Percentiles rank a stretch among this genome's conserved stretches.
These are phyloP conservation scores for Penicillium aurantiogriseum DNA, from an alignment of 2,329 filamentous ascomycete species.

Conservation along the genomic window DNA sequence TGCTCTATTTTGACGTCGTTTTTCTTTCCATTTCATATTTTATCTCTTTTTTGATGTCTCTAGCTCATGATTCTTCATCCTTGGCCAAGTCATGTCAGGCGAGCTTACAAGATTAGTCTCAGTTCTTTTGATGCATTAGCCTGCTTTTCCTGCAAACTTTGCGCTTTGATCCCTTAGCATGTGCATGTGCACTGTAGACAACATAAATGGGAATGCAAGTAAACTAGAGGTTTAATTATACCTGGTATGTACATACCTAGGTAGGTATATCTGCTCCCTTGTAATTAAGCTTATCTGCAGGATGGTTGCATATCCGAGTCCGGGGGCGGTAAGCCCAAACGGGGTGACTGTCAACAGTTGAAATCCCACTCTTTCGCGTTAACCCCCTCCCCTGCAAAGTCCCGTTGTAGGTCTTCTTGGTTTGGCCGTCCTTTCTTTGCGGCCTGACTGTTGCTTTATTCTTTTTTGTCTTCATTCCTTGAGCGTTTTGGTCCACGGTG, in stretches of 20 bases:
- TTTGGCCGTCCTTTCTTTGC: constrained; percentile 5
- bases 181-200: neutral
- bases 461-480: constrained; percentile 1
- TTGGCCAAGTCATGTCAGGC: neutral
- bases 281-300: constrained; percentile 12
- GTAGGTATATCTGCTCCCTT: neutral
- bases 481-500: constrained; percentile 8
- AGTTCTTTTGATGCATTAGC: constrained; percentile 11
- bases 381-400: constrained; percentile 1
- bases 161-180: neutral
- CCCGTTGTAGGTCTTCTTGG: constrained; percentile 4
- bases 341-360: constrained; percentile 22
- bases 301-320: constrained; percentile 8
- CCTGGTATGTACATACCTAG: no score
- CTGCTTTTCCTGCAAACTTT: neutral
- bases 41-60: neutral
- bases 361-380: constrained; percentile 19
- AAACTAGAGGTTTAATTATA: neutral
- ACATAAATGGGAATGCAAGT: neutral
- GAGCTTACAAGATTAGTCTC: neutral
- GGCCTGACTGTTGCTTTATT: constrained; percentile 4
- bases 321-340: constrained; percentile 25
- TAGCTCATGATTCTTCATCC: neutral
- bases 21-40: neutral
- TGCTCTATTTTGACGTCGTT: neutral